These are phyloP conservation scores for Platismatia glauca DNA, from an alignment of 495 filamentous ascomycete genomes.

Conservation along the genomic window DNA sequence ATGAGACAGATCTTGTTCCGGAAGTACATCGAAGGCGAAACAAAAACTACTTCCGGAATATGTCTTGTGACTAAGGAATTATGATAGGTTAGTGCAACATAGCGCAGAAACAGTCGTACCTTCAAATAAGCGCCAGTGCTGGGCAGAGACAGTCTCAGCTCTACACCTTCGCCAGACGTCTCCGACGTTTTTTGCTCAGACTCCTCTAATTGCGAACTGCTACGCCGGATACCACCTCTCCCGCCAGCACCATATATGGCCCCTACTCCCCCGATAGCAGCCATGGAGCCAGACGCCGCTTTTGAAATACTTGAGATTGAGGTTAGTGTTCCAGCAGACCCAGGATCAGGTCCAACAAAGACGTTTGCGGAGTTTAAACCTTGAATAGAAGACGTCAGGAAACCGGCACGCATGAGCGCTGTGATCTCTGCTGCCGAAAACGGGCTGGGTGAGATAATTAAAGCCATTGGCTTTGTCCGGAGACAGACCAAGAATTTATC, in stretches of 20 bases:
- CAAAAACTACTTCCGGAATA: not conserved
- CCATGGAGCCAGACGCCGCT: constrained; percentile 54
- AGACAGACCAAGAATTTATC: constrained; percentile 51
- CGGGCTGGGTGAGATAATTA: constrained; percentile 37
- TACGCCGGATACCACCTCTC: constrained; percentile 26
- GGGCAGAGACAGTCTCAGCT: constrained; percentile 53
- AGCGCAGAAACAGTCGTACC: not conserved
- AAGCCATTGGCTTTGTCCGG: constrained; percentile 42
- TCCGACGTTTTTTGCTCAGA: constrained; percentile 9
- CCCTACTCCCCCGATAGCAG: constrained; percentile 51
- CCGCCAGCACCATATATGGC: constrained; percentile 48
- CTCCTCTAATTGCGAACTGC: constrained; percentile 22
- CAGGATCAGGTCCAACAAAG: constrained; percentile 45
- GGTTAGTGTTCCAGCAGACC: constrained; percentile 34
- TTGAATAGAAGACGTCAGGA: constrained; percentile 51
- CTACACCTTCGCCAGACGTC: constrained; percentile 18
- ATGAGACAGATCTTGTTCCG: not conserved
- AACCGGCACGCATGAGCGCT: constrained; percentile 60
- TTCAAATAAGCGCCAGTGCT: constrained; percentile 65
- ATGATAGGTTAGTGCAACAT: too few species aligned
- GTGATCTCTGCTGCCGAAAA: constrained; percentile 46
- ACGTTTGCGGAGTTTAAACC: constrained; percentile 38
- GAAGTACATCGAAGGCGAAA: not conserved
- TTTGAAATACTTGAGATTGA: constrained; percentile 46
- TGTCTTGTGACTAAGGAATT: not conserved